Evolutionary conservation across 139 green algal species (phyloP).

Genomic region (Microglena sp.): DNA sequence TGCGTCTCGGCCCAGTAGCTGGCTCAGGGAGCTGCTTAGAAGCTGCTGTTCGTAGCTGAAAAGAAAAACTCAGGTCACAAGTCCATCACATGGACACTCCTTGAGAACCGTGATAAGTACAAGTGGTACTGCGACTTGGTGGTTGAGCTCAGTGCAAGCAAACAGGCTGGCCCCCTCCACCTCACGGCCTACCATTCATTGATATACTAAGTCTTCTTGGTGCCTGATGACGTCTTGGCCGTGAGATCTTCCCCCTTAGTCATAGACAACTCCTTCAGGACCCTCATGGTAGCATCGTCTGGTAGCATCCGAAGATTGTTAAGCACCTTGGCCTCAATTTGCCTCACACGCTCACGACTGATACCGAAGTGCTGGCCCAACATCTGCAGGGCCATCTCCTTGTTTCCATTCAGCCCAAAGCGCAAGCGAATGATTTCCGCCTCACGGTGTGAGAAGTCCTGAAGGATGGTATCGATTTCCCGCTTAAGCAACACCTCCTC

Average conservation of each 20-base stretch:
- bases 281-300: background rate
- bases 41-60: background rate
- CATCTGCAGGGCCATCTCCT: conserved; percentile 81
- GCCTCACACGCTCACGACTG: conserved; percentile 94
- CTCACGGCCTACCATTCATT: too few species aligned
- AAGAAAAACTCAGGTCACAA: background rate
- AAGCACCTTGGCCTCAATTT: conserved; percentile 92
- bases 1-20: too few species aligned
- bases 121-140: background rate
- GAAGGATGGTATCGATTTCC: conserved; percentile 69
- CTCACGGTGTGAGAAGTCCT: conserved; percentile 67
- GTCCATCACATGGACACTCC: background rate
- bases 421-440: conserved; percentile 75
- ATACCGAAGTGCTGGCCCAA: conserved; percentile 55
- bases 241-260: background rate
- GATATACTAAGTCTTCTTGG: conserved; percentile 4
- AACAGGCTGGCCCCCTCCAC: background rate
- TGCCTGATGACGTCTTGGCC: background rate
- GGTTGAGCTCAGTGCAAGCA: background rate
- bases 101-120: background rate
- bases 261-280: conserved; percentile 9
- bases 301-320: conserved; percentile 50
- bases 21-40: too few species aligned
- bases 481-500: conserved; percentile 8
- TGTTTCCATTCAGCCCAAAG: conserved; percentile 77